A percentile compares a stretch with the other conserved stretches of the same genome.
Conservation (phyloP, 768 basidiomycete species). For the Exsudoporus frostii region DNA sequence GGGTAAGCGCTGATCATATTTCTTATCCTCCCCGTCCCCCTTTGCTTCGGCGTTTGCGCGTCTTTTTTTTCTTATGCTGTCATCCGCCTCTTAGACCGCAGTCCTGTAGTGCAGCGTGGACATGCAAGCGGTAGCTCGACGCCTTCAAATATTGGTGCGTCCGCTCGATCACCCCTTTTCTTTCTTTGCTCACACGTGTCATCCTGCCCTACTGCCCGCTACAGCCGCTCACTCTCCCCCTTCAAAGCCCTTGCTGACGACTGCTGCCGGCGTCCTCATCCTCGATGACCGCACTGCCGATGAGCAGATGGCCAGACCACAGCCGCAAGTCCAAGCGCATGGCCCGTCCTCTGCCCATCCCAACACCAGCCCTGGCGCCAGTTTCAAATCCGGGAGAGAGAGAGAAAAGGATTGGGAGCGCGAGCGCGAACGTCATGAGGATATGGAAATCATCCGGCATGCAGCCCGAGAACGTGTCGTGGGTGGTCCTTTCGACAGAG, state of each 20-base stretch:
- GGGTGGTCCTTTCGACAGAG: slow-evolving; percentile 23
- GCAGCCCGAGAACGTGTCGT: slow-evolving; percentile 24
- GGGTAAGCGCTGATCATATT: slow-evolving; percentile 1
- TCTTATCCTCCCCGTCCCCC: background rate
- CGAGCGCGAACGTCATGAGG: slow-evolving; percentile 29
- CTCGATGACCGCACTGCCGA: slow-evolving; percentile 32
- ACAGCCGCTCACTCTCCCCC: slow-evolving; percentile 29
- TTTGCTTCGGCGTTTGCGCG: background rate
- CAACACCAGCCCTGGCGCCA: slow-evolving; percentile 20
- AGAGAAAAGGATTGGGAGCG: slow-evolving; percentile 30
- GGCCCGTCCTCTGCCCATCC: slow-evolving; percentile 17
- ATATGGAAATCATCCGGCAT: slow-evolving; percentile 27
- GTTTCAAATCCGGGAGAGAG: slow-evolving; percentile 24
- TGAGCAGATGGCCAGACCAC: slow-evolving; percentile 27
- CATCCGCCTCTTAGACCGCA: slow-evolving; percentile 21
- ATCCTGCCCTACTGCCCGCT: background rate
- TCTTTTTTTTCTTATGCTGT: slow-evolving; percentile 10
- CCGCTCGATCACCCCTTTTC: background rate
- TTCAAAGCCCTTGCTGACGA: slow-evolving; percentile 26
- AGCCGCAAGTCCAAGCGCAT: slow-evolving; percentile 18
- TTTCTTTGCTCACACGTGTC: slow-evolving; percentile 3
- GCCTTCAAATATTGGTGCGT: slow-evolving; percentile 27
- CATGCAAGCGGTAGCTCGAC: slow-evolving; percentile 26
- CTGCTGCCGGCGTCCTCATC: slow-evolving; percentile 24
- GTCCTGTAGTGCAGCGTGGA: slow-evolving; percentile 27